Conservation (phyloP, 352 stramenopile species). For the Phytophthora nicotianae region DNA sequence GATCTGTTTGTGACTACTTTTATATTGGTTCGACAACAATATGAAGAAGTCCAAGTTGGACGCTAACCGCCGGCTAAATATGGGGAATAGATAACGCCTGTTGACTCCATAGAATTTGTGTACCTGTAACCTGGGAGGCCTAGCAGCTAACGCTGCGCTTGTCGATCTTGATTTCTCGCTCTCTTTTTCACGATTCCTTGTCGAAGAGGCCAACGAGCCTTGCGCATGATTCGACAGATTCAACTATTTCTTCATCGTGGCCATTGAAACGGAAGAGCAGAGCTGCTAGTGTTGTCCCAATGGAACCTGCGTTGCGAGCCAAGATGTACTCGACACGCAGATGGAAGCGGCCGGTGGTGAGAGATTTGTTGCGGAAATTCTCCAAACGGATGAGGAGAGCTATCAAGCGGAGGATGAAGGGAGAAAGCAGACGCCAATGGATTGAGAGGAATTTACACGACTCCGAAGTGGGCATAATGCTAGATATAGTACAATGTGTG, state of each 20-base stretch:
- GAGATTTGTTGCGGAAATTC: slow-evolving; percentile 20
- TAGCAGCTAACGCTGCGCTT: slow-evolving; percentile 3
- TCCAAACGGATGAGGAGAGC: slow-evolving; percentile 34
- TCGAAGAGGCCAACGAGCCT: slow-evolving; percentile 31
- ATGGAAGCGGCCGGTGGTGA: slow-evolving; percentile 23
- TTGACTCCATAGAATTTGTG: slow-evolving; percentile 21
- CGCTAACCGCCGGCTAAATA: slow-evolving; percentile 32
- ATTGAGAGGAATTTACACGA: slow-evolving; percentile 77
- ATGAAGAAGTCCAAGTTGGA: too few relatives aligned
- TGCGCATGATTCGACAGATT: slow-evolving; percentile 19
- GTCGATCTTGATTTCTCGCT: slow-evolving; percentile 8
- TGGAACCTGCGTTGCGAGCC: slow-evolving; percentile 1
- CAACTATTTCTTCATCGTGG: slow-evolving; percentile 15
- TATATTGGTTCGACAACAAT: neutral
- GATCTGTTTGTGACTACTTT: too few relatives aligned
- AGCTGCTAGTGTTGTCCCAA: slow-evolving; percentile 18
- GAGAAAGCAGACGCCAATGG: slow-evolving; percentile 70
- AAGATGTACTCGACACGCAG: slow-evolving; percentile 16
- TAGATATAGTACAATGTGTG: slow-evolving; percentile 61
- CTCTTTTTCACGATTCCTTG: slow-evolving; percentile 17
- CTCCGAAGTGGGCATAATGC: slow-evolving; percentile 55
- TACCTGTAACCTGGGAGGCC: slow-evolving; percentile 10
- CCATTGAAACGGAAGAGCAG: slow-evolving; percentile 26
- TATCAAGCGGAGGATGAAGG: slow-evolving; percentile 67
- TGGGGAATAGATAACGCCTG: slow-evolving; percentile 2